Evolutionary conservation across 1,284 basidiomycete species (phyloP).

Genomic region (Cutaneotrichosporon dermatis): DNA sequence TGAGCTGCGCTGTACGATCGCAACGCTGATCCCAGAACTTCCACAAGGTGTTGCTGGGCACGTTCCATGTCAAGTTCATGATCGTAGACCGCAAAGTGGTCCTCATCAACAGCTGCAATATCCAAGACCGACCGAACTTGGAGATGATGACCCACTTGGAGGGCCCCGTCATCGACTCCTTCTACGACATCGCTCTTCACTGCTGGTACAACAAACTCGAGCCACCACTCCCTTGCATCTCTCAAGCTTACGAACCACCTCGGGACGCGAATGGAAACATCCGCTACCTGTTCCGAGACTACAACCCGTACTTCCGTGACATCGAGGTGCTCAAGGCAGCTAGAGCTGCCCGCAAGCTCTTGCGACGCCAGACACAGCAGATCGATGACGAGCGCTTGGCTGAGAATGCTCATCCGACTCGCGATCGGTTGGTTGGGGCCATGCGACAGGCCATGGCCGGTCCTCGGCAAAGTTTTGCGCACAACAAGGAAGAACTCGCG

Average conservation of each 20-base stretch:
- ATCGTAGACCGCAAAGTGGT: constrained; percentile 69
- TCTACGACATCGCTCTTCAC: constrained; percentile 68
- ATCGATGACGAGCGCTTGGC: constrained; percentile 29
- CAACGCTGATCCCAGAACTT: constrained; percentile 41
- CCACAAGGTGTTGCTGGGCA: constrained; percentile 60
- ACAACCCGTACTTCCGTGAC: constrained; percentile 54
- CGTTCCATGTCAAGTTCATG: constrained; percentile 74
- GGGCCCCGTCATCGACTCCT: constrained; percentile 62
- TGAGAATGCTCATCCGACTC: constrained; percentile 21
- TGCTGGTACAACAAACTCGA: constrained; percentile 52
- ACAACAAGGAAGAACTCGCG: constrained; percentile 42
- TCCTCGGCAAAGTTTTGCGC: constrained; percentile 32
- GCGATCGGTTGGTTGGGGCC: constrained; percentile 39
- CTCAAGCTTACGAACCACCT: constrained; percentile 48
- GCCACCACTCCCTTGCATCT: constrained; percentile 40
- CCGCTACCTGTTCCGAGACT: constrained; percentile 54
- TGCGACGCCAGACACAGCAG: constrained; percentile 46
- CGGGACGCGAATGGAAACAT: constrained; percentile 31
- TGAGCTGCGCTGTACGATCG: constrained; percentile 19
- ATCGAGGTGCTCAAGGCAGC: constrained; percentile 53
- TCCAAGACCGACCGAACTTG: constrained; percentile 57
- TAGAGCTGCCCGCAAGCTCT: constrained; percentile 48
- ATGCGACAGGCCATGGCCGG: constrained; percentile 41
- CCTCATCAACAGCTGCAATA: constrained; percentile 69
- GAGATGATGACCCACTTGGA: constrained; percentile 65